Conservation (phyloP, 2,329 filamentous ascomycete species). For the Ophiosphaerella herpotricha region DNA sequence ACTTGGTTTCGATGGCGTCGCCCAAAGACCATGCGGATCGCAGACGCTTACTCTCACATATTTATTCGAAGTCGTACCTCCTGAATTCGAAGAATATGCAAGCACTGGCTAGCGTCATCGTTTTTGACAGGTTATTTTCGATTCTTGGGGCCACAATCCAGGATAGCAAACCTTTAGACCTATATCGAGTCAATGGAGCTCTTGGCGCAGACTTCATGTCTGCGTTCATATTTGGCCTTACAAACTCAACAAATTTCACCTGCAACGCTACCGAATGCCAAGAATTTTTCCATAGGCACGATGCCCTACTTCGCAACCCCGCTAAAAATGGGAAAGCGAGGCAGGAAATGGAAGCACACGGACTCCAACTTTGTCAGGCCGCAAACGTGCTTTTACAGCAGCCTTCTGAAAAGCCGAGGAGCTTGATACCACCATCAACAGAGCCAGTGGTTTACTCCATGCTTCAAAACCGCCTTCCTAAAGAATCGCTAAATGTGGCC, state of each 20-base stretch:
- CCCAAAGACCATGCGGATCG: not conserved
- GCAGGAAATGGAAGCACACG: not conserved
- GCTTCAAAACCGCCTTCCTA: not conserved
- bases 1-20: slow-evolving; percentile 1
- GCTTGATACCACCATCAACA: slow-evolving; percentile 45
- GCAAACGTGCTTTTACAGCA: not conserved
- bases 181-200: slow-evolving; percentile 1
- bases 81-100: no score
- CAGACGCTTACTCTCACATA: no score
- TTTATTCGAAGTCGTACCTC: no score
- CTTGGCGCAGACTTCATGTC: slow-evolving; percentile 1
- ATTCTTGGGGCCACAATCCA: not conserved
- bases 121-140: no score
- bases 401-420: slow-evolving; percentile 20
- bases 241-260: not conserved
- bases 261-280: not conserved
- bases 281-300: slow-evolving; percentile 1
- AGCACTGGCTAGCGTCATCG: no score
- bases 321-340: not conserved
- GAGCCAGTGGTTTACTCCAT: not conserved
- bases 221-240: not conserved
- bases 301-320: not conserved
- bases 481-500: slow-evolving; percentile 8
- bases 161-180: not conserved
- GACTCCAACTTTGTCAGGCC: not conserved